Evolutionary conservation across 2,329 filamentous ascomycete genomes (phyloP).

Genomic region (Laburnicola sp.): DNA sequence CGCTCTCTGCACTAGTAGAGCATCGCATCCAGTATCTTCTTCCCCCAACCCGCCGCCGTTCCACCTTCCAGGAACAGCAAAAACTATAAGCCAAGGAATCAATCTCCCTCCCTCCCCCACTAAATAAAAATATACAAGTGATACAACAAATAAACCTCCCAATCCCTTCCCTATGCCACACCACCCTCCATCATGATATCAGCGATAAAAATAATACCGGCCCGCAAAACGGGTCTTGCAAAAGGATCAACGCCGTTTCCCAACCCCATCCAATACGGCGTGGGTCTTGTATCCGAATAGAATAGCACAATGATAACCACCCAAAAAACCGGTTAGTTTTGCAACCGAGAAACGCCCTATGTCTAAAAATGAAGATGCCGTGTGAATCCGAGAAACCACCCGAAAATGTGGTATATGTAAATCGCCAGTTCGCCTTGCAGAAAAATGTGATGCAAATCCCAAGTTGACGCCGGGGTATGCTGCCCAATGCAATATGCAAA

Average conservation of each 20-base stretch:
- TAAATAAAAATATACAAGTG: too few species aligned
- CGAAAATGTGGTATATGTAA: constrained; percentile 22
- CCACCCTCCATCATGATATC: constrained; percentile 11
- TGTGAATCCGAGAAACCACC: constrained; percentile 27
- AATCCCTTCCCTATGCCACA: too few species aligned
- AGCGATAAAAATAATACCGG: constrained; percentile 12
- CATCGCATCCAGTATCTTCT: too few species aligned
- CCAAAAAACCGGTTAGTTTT: too few species aligned
- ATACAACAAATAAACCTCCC: too few species aligned
- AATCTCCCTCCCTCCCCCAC: too few species aligned
- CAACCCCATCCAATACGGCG: constrained; percentile 4
- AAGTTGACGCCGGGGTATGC: constrained; percentile 39
- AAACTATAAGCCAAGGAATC: too few species aligned
- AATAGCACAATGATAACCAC: constrained; percentile 10
- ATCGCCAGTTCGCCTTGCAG: constrained; percentile 41
- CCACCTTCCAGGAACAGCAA: too few species aligned
- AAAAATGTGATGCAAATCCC: constrained; percentile 22
- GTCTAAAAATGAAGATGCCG: constrained; percentile 19
- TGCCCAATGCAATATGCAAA: constrained; percentile 41
- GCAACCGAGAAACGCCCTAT: constrained; percentile 19
- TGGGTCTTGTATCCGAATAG: constrained; percentile 7
- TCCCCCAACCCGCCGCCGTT: too few species aligned
- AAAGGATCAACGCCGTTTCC: constrained; percentile 14
- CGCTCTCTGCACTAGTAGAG: too few species aligned
- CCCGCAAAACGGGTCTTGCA: not conserved